Conservation (phyloP, 768 basidiomycete genomes). For the Boletus sp. region DNA sequence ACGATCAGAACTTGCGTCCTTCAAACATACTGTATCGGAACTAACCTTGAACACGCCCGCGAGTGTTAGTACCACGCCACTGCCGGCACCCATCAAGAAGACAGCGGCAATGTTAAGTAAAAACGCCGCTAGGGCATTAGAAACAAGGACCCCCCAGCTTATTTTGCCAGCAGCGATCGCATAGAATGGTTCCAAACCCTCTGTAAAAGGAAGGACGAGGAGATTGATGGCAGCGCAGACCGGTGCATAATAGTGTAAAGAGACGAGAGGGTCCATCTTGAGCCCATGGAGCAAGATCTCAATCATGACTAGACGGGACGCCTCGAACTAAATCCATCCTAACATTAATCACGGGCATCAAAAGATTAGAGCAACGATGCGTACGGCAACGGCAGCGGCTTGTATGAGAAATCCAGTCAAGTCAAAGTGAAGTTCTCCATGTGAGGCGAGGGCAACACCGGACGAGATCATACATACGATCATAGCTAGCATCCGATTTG, state of each 20-base stretch:
- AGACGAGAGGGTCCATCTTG: conserved; percentile 97
- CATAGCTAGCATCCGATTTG: conserved; percentile 71
- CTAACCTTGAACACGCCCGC: conserved; percentile 90
- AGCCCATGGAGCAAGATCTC: conserved; percentile 91
- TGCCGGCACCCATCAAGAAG: conserved; percentile 86
- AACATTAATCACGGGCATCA: neutral
- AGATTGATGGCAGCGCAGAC: conserved; percentile 92
- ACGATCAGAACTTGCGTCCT: conserved; percentile 10
- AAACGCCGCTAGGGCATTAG: conserved; percentile 88
- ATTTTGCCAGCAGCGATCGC: conserved; percentile 51
- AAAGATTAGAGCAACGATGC: neutral
- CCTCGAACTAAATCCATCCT: conserved; percentile 68
- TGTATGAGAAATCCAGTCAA: conserved; percentile 86
- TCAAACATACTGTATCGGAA: neutral
- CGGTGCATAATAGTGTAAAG: conserved; percentile 94
- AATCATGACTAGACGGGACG: conserved; percentile 93
- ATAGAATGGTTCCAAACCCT: conserved; percentile 85
- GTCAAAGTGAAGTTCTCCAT: conserved; percentile 86
- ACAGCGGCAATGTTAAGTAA: conserved; percentile 90
- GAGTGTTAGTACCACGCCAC: conserved; percentile 85
- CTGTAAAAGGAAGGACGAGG: conserved; percentile 84
- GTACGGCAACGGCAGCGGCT: conserved; percentile 77
- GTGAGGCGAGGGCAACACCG: conserved; percentile 88
- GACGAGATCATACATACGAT: conserved; percentile 90
- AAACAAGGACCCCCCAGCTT: conserved; percentile 69